Percentiles rank a stretch among this genome's conserved stretches.
These are phyloP conservation scores for Triticum dicoccoides DNA, from an alignment of 176 grass and related monocot genomes.

Conservation along the genomic window DNA sequence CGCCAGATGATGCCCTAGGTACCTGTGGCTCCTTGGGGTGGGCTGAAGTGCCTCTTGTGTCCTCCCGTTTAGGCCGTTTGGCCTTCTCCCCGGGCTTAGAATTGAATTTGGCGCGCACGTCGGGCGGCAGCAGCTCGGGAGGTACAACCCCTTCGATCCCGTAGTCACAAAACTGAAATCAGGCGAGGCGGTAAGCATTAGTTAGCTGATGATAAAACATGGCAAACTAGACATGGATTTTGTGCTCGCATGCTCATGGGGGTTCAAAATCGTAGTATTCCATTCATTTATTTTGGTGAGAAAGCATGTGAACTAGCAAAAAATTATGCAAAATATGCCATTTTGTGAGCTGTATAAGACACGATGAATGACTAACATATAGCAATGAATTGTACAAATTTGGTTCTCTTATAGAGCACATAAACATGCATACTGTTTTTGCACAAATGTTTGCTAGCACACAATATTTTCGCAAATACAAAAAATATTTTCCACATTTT, in stretches of 20 bases:
- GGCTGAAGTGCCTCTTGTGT: slow-evolving; percentile 47
- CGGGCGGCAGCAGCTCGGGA: slow-evolving; percentile 68
- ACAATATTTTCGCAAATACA: background rate
- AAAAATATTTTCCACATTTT: background rate
- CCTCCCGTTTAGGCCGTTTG: slow-evolving; percentile 77
- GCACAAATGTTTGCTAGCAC: background rate
- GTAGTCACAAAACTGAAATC: slow-evolving; percentile 52
- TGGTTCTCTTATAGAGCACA: background rate
- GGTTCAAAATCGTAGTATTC: background rate
- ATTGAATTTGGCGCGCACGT: slow-evolving; percentile 68
- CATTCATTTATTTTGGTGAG: too few relatives aligned
- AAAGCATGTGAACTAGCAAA: background rate
- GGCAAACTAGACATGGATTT: background rate
- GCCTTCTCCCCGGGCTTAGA: slow-evolving; percentile 64
- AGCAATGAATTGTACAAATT: too few relatives aligned
- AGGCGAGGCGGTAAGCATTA: background rate
- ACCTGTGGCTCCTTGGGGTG: slow-evolving; percentile 80
- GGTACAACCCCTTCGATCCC: slow-evolving; percentile 94
- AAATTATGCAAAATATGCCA: background rate
- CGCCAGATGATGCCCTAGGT: background rate
- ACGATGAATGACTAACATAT: background rate
- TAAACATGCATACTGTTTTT: background rate
- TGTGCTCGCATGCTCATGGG: background rate
- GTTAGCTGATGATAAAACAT: background rate
- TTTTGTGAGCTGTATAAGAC: background rate